A percentile compares a stretch with the other conserved stretches of the same genome.
Conservation (phyloP, 208 protist genomes). For the Leishmania guyanensis region DNA sequence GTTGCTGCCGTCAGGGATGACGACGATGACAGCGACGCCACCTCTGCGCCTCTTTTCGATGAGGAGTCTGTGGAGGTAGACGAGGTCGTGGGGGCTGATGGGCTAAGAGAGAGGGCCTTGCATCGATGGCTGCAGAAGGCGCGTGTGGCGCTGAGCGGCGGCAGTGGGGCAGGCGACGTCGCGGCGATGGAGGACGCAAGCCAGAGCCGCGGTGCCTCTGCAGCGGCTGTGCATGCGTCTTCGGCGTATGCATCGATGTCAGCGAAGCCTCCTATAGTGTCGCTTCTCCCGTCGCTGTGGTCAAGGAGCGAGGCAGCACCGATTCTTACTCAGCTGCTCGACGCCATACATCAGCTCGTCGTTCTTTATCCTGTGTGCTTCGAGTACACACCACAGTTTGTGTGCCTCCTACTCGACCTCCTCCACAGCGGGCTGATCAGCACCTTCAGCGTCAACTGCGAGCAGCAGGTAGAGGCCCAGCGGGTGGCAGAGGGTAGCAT, state of each 20-base stretch:
- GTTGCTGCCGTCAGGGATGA: not conserved
- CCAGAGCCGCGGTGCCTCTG: not conserved
- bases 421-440: slow-evolving; percentile 47
- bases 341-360: slow-evolving; percentile 92
- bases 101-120: not conserved
- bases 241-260: not conserved
- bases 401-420: slow-evolving; percentile 74
- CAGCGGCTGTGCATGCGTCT: not conserved
- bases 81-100: not conserved
- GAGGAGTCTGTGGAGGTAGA: not conserved
- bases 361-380: slow-evolving; percentile 90
- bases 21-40: not conserved
- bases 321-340: slow-evolving; percentile 94
- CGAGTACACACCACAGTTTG: slow-evolving; percentile 90
- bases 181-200: not conserved
- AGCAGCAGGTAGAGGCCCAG: slow-evolving; percentile 39
- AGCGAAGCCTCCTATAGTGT: not conserved
- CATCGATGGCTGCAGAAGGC: slow-evolving; percentile 1
- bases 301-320: slow-evolving; percentile 52
- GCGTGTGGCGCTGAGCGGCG: not conserved
- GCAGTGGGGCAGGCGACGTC: not conserved
- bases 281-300: not conserved
- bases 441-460: slow-evolving; percentile 62
- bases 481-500: slow-evolving; percentile 34
- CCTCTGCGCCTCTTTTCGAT: slow-evolving; percentile 3